Conservation (phyloP, 1,284 basidiomycete genomes). For the Melampsora americana region DNA sequence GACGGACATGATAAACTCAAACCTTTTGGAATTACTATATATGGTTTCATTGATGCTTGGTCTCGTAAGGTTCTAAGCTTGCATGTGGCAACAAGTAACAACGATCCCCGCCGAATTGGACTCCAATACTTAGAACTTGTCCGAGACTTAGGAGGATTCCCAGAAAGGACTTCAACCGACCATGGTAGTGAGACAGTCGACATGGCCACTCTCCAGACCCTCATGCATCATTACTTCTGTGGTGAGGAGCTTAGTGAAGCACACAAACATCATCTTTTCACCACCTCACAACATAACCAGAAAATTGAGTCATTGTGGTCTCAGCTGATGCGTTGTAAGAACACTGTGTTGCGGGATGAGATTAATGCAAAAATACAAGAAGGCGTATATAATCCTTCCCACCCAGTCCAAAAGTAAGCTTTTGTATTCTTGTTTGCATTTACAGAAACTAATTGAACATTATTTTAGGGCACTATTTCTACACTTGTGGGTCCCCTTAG, state of each 20-base stretch:
- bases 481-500: not conserved
- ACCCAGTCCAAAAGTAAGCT: not conserved
- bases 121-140: not conserved
- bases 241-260: no score
- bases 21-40: no score
- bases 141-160: not conserved
- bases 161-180: not conserved
- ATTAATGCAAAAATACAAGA: not conserved
- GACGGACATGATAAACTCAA: constrained; percentile 21
- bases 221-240: no score
- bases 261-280: no score
- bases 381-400: not conserved
- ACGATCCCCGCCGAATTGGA: not conserved
- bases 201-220: not conserved
- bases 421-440: not conserved
- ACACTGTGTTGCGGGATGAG: not conserved
- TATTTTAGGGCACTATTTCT: not conserved
- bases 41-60: no score
- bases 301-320: no score
- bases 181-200: constrained; percentile 1
- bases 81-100: not conserved
- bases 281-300: no score
- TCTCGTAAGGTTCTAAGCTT: not conserved
- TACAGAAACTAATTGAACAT: not conserved
- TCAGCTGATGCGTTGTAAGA: not conserved